Evolutionary conservation across 768 basidiomycete genomes (phyloP), one percentile per base, ranked within the genome.

Genomic region (Clitopilus passeckerianus): DNA sequence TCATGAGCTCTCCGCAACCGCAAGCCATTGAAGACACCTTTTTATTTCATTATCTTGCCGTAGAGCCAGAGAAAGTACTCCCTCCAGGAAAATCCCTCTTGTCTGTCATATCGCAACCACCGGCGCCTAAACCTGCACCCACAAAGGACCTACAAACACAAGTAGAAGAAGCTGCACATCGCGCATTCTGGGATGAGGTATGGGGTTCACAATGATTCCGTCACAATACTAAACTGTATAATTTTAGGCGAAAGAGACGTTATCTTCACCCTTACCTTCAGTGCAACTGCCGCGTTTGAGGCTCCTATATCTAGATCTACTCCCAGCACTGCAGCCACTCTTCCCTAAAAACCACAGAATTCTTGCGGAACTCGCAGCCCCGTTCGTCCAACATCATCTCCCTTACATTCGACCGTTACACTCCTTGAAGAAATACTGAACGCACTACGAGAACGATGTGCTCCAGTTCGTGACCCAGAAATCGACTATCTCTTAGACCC

Each of bases 111-210:
- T 50, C 46, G n/a, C 18, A 12, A 5, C 46, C 46, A 20, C 46
- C 46, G 18, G n/a, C 18, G 3, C 18, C 46, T 2, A 18, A 50
- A 22, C 22, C 46, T 23, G 8, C 61, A 65, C 22, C n/a, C 23
- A 7, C 22, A 53, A 50, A 50, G 12, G 50, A 52, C 7, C 63
- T 79, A 9, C 72, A 73, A 9, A 69, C 74, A 12, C 70, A 81
- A 41, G 81, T 84, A 12, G 77, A 79, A 59, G 75, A 79, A 59
- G 82, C 83, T 6, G 80, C 83, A 12, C 86, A 88, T 67, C 75
- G 73, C 54, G 88, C 86, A 4, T 91, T 91, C 68, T 91, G 89
- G 89, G 83, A 85, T 43, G 82, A 88, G 78, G 89, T 90, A 64
- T 66, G 79, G 64, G 57, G 52, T 41, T 4, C 59, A 6, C 10